Evolutionary conservation across 2,329 filamentous ascomycete genomes (phyloP), one percentile per base, ranked within the genome.

Genomic region (Dactylellina haptotyla): DNA sequence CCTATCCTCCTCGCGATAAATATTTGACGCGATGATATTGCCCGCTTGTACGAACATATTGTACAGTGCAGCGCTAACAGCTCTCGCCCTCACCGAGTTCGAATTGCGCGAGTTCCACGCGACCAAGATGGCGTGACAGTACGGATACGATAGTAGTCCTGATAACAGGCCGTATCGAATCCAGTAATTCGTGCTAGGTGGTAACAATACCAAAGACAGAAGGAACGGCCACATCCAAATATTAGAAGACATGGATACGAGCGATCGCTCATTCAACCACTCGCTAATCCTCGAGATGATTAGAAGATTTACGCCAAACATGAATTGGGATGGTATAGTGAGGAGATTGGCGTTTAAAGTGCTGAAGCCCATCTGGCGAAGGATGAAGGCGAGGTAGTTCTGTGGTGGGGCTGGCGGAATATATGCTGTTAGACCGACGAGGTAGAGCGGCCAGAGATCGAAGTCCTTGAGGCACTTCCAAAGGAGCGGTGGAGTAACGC

Each of bases 1-100:
- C 76, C 83, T 81, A 76, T 87, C 86, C 43, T 86, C 84, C 16
- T 84, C 79, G 23, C 85, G 84, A 76, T 87, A 87, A 69, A 87
- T 85, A 80, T 87, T 82, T 28, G 79, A 78, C 1, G 80, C 79
- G 12, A 83, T 80, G 61, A 85, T 83, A 62, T 81, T 82, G 1
- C 82, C 80, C n/a, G 78, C 76, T 75, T 83, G 83, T 5, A 84
- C 81, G 39, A 82, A 81, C 79, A 84, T 85, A 75, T 85, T 85
- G 79, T 85, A 85, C 20, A 85, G 75, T 1, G 83, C 84, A 0
- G 84, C 83, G 32, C 81, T 82, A 5, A 85, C 82, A 10, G 83
- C 82, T 8, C 84, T 79, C 1, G 83, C 84, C 30, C 83, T 80
- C n/a, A 85, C 84, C 1, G 82, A 80, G 75, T 85, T 85, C 67